A percentile compares a stretch with the other conserved stretches of the same genome.
Conservation (phyloP, 2,329 filamentous ascomycete genomes). For the Trichoderma oligosporum region DNA sequence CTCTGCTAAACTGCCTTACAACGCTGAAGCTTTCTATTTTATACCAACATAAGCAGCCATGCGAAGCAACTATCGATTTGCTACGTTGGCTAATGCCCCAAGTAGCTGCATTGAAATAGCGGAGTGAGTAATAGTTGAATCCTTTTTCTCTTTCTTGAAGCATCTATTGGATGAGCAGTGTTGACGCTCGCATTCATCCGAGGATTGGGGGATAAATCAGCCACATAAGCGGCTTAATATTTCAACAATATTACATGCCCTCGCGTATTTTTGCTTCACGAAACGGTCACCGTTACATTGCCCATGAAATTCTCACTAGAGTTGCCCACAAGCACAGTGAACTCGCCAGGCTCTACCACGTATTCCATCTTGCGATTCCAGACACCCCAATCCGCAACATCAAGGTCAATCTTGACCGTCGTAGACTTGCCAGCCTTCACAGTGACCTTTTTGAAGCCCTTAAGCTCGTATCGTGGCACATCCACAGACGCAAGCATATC, state of each 20-base stretch:
- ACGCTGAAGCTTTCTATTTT: no score
- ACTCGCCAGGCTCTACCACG: conserved; percentile 5
- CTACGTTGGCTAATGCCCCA: no score
- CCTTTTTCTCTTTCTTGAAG: no score
- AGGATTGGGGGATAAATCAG: no score
- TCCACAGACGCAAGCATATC: conserved; percentile 3
- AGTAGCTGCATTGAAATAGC: no score
- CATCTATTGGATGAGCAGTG: no score
- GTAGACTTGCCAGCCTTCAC: conserved; percentile 3
- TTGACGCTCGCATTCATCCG: no score
- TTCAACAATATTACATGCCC: not conserved
- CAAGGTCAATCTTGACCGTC: conserved; percentile 2
- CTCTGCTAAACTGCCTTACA: no score
- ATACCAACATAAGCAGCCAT: no score
- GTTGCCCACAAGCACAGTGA: conserved; percentile 3
- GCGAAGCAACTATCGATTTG: no score
- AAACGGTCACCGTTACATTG: not conserved
- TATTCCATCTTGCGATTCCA: conserved; percentile 10
- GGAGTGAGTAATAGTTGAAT: no score
- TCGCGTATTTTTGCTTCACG: not conserved
- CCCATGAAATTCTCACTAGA: conserved; percentile 1
- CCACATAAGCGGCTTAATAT: no score
- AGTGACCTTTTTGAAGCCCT: conserved; percentile 7
- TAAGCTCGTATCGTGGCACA: not conserved
- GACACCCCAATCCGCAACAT: not conserved